Percentiles rank a stretch among this genome's conserved stretches.
Conservation (phyloP, 345 rosid species). For the Eucalyptus globulus region DNA sequence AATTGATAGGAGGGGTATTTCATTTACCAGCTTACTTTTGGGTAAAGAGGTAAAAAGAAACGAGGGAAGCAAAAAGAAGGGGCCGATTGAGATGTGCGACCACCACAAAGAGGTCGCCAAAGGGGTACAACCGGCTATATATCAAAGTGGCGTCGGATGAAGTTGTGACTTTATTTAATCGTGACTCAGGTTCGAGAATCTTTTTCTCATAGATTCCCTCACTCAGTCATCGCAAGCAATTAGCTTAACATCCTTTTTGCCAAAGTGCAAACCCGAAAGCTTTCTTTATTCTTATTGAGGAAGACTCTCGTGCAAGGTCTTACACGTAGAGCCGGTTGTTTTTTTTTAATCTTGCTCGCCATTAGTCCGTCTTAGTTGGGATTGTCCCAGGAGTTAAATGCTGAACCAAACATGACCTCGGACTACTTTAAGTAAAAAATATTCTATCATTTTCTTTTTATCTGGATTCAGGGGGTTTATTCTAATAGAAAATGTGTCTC, state of each 20-base stretch:
- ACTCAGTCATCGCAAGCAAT: neutral
- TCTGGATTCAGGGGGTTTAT: neutral
- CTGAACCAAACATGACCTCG: accelerated
- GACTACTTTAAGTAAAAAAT: neutral
- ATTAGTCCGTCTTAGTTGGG: neutral
- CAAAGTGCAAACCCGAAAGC: neutral
- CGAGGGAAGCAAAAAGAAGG: neutral
- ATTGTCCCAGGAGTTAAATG: neutral
- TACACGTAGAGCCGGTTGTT: neutral
- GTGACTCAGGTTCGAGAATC: neutral
- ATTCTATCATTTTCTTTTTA: neutral
- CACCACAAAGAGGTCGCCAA: neutral
- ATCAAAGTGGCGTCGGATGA: neutral
- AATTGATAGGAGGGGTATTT: neutral
- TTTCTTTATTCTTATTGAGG: neutral
- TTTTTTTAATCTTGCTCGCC: neutral
- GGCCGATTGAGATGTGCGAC: neutral
- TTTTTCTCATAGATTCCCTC: neutral
- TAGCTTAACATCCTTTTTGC: neutral
- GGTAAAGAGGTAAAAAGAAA: neutral
- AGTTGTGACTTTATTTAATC: neutral
- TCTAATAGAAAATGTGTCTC: neutral
- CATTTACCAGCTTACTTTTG: neutral
- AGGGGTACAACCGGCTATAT: neutral
- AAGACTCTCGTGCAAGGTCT: neutral